Percentiles rank a stretch among this genome's conserved stretches.
phyloP scores from a whole-genome alignment of 306 rosid genomes.

The Aeschynomene evenia region DNA sequence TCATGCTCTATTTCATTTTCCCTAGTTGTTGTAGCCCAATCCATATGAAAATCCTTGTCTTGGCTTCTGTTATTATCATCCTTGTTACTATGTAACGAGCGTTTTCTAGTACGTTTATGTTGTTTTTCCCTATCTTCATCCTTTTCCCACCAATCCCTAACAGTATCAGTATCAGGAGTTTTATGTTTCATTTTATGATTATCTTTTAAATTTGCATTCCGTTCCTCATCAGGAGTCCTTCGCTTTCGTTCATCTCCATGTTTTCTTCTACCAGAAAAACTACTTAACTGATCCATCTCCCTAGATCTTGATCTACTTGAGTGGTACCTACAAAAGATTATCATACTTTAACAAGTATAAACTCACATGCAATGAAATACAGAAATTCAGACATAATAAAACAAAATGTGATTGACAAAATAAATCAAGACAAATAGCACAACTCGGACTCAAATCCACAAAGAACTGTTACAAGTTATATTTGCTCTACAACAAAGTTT shows the following conservation, averaged over 20 bases:
- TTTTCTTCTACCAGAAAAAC: constrained; percentile 45
- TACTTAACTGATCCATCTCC: constrained; percentile 42
- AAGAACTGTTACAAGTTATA: background rate
- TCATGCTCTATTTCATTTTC: background rate
- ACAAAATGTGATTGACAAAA: background rate
- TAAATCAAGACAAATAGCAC: constrained; percentile 2
- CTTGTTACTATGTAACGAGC: constrained; percentile 29
- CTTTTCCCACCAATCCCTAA: constrained; percentile 42
- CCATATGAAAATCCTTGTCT: constrained; percentile 43
- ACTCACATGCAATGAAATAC: constrained; percentile 8
- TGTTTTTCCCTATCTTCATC: constrained; percentile 34
- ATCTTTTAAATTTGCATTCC: constrained; percentile 27
- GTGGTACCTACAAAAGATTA: constrained; percentile 44
- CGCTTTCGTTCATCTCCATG: constrained; percentile 33
- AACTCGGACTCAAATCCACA: constrained; percentile 15
- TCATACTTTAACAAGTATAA: constrained; percentile 13
- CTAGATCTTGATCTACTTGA: constrained; percentile 60
- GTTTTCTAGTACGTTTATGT: constrained; percentile 26
- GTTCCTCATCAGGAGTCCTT: constrained; percentile 38
- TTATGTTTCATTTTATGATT: constrained; percentile 37
- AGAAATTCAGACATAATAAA: constrained; percentile 9
- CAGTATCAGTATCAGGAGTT: constrained; percentile 43
- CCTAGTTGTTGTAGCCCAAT: background rate
- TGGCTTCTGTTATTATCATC: constrained; percentile 28
- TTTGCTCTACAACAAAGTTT: constrained; percentile 8